phyloP scores from a whole-genome alignment of 2,329 filamentous ascomycete genomes.

The Aulographum hederae region DNA sequence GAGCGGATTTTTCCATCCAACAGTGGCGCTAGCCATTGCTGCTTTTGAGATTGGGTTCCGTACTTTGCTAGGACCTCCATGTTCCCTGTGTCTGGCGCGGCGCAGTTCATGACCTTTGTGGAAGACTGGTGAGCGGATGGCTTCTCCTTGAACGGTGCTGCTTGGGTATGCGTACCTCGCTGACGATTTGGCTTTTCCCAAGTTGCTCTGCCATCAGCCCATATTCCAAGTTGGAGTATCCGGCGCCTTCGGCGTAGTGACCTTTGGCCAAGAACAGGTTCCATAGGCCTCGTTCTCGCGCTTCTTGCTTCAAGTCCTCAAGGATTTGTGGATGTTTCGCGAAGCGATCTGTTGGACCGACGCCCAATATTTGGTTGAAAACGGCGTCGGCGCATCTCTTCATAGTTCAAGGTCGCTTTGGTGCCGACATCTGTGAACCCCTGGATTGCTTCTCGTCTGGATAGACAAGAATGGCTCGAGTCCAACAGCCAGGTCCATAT shows the following conservation, averaged over 20 bases:
- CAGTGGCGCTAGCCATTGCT: conserved; percentile 62
- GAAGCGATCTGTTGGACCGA: no score
- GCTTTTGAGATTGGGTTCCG: conserved; percentile 70
- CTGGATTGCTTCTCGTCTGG: no score
- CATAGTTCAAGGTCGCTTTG: no score
- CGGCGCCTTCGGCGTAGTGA: conserved; percentile 88
- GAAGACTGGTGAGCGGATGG: no score
- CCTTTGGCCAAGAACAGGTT: conserved; percentile 95
- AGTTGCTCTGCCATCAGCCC: conserved; percentile 93
- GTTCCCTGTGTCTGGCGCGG: conserved; percentile 83
- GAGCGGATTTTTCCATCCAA: conserved; percentile 74
- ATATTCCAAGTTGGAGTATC: conserved; percentile 91
- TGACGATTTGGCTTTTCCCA: conserved; percentile 63
- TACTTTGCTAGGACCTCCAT: conserved; percentile 94
- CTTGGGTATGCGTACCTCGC: no score
- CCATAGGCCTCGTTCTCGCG: conserved; percentile 73
- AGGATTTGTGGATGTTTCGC: conserved; percentile 66
- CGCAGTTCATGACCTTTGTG: conserved; percentile 57
- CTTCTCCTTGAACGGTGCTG: no score
- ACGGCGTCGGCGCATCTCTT: no score
- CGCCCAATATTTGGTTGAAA: no score
- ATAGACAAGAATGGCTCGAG: no score
- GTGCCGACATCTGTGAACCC: no score
- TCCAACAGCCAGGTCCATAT: no score
- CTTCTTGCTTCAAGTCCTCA: conserved; percentile 77